Percentiles rank a stretch among this genome's conserved stretches.
Evolutionary conservation across 139 green algal genomes (phyloP).

Genomic region (Pleodorina starrii): DNA sequence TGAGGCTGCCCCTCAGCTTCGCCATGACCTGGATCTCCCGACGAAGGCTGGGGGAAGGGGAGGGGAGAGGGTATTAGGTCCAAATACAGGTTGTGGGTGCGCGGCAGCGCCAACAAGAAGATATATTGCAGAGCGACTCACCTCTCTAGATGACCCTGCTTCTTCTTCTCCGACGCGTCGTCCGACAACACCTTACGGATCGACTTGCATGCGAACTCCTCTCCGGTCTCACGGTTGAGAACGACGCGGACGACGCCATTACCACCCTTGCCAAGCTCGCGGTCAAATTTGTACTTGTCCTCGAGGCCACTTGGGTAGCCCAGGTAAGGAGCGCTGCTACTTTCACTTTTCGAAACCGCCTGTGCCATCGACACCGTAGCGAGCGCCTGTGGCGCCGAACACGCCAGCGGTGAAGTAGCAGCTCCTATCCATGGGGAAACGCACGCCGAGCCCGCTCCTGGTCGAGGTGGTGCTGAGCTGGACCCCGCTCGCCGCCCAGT

Average conservation of each 20-base stretch:
- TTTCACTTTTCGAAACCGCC: background rate
- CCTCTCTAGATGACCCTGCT: conserved; percentile 74
- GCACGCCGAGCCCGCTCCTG: background rate
- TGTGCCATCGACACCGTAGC: background rate
- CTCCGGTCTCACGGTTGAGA: conserved; percentile 56
- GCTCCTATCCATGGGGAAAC: background rate
- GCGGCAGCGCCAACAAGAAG: no score
- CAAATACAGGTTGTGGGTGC: no score
- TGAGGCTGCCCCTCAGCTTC: conserved; percentile 82
- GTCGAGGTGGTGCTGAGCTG: conserved; percentile 1
- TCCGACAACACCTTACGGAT: conserved; percentile 76
- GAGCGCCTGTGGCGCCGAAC: background rate
- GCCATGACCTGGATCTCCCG: conserved; percentile 77
- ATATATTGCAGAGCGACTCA: no score
- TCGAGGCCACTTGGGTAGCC: background rate
- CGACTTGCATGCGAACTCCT: conserved; percentile 86
- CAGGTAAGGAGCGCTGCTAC: background rate
- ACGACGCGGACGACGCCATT: conserved; percentile 61
- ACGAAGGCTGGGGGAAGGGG: conserved; percentile 58
- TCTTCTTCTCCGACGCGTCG: conserved; percentile 69
- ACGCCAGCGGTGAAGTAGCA: background rate
- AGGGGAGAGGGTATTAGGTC: no score
- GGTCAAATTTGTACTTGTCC: background rate
- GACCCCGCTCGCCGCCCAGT: background rate
- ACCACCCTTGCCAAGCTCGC: conserved; percentile 53